Conservation (phyloP, 169 alveolate genomes). For the Eimeria zaria region DNA sequence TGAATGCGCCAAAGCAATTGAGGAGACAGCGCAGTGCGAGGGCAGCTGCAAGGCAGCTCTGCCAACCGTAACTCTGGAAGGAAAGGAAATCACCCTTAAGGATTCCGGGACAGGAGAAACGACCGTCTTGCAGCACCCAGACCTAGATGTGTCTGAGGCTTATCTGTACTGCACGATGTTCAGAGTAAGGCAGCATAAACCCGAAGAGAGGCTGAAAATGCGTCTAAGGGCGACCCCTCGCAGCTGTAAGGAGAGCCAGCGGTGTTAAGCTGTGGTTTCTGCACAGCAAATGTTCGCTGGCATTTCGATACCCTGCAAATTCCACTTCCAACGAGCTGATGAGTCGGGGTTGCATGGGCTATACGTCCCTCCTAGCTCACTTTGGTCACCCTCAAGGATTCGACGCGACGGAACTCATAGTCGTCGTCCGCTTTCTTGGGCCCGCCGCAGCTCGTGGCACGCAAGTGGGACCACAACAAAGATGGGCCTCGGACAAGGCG, state of each 20-base stretch:
- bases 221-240: not conserved
- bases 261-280: not conserved
- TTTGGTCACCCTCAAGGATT: slow-evolving; percentile 45
- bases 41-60: slow-evolving; percentile 59
- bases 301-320: slow-evolving; percentile 33
- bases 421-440: slow-evolving; percentile 23
- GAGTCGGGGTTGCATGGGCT: slow-evolving; percentile 51
- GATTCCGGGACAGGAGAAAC: slow-evolving; percentile 23
- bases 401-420: not conserved
- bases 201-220: not conserved
- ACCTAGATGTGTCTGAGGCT: slow-evolving; percentile 25
- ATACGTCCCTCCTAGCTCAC: slow-evolving; percentile 53
- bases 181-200: slow-evolving; percentile 18
- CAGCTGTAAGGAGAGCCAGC: not conserved
- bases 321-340: slow-evolving; percentile 64
- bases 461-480: not conserved
- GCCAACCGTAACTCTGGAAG: slow-evolving; percentile 37
- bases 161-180: slow-evolving; percentile 34
- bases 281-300: slow-evolving; percentile 38
- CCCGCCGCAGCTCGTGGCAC: slow-evolving; percentile 39
- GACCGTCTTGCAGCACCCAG: slow-evolving; percentile 31
- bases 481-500: not conserved
- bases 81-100: not conserved
- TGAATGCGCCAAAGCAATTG: slow-evolving; percentile 77
- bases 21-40: slow-evolving; percentile 69